Base-by-base conservation (phyloP, 352 stramenopile species). In the Phytophthora litchii region DNA sequence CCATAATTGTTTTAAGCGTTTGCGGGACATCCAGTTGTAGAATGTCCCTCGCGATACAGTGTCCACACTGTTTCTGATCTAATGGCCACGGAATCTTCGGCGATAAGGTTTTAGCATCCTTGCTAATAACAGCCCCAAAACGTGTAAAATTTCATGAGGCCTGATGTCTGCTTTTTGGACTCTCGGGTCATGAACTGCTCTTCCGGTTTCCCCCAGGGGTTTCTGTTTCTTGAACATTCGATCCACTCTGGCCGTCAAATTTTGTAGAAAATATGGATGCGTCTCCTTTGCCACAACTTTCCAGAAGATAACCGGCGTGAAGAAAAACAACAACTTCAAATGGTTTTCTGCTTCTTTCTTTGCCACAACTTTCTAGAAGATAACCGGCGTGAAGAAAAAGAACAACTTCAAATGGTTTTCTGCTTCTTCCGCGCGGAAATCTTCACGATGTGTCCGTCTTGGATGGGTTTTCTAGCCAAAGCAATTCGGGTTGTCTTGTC, bases 241-340 rank as follows among this genome's bases (percentile, higher is more conserved):
- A 31, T 31, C 25, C n/a, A 31, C 25, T 31, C 25, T 31, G 4
- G 25, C 25, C 8, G 38, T 40, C 27, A 58, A 10, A 8, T 50
- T 25, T 17, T 50, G 50, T 17, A 36, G 1, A 11, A 17, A 21
- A 17, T 50, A 58, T 2, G 17, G 38, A 31, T 58, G 48, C 1
- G 37, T 43, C 16, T 49, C 50, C 2, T 2, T 8, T 16, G 38
- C 50, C 3, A 58, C 20, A 0, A 35, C 16, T 8, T 13, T 17
- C 50, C 50, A 58, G 5, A 49, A 17, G 3, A 0, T 11, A n/a
- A 35, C 42, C 4, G 49, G 17, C 49, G 48, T 38, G n/a, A 57
- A 57, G n/a, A 34, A 57, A 9, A 57, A 3, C 16, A 57, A 48
- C 16, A 57, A 19, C 3, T 46, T 8, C 20, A 56, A 17, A 42